Base-by-base conservation (phyloP, 75 land plant genomes). In the Adiantum capillusveneris region DNA sequence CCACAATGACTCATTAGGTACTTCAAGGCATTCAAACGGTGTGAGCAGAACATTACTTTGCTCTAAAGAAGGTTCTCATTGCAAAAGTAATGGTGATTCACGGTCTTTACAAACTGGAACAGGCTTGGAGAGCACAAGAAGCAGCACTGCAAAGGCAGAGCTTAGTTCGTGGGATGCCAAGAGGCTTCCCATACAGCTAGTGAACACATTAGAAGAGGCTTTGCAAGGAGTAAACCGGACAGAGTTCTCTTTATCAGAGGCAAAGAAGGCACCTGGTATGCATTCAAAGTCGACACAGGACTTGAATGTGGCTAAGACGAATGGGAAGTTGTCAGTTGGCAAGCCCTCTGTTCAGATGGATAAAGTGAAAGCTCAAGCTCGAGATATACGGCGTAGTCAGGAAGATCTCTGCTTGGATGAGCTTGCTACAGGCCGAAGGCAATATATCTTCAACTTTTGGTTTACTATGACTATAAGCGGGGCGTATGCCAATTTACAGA, bases 181-280 rank as follows among this genome's bases (percentile, higher is more conserved):
- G 60, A 29, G 37, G 41, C 41, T 58, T 29, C 37, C 60, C 1
- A n/a, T 34, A 2, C 60, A 34, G 39, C 39, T 58, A 34, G 60
- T 58, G 39, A 58, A 34, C 39, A 30, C 60, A 21, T n/a, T 58
- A 34, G 60, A 58, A 34, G 60, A 58, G 60, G 60, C 60, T 21
- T 31, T 58, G 36, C 34, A 28, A 21, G 37, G 37, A 31, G 60
- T 58, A 16, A 58, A 20, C 41, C 28, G 20, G 6, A 29, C 39
- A 34, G 60, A 31, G 29, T 30, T 14, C 3, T 46, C 49, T 46
- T 17, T 14, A 6, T 6, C 49, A 31, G 60, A 58, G 20, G 60
- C 60, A 6, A 58, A 34, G n/a, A 58, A 58, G 60, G 17, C 37
- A n/a, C 37, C 37, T 34, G 11, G 6, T 21, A 13, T 31, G 3